Evolutionary conservation across 805 yeast genomes (phyloP).

Genomic region (Metschnikowia reukaufii): DNA sequence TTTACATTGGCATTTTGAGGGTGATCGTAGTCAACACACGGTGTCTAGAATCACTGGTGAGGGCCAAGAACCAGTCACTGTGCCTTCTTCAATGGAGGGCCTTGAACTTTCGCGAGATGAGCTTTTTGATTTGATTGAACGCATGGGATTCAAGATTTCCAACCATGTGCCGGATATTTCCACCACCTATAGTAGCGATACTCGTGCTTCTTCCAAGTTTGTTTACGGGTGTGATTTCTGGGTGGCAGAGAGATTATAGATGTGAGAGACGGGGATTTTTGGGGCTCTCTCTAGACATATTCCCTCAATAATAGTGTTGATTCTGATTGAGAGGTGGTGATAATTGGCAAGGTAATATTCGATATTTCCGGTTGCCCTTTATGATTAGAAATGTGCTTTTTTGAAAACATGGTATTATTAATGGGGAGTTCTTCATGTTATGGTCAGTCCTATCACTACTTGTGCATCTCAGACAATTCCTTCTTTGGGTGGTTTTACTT

Average conservation of each 20-base stretch:
- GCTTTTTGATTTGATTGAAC: conserved; percentile 43
- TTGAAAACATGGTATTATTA: no score
- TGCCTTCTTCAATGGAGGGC: conserved; percentile 47
- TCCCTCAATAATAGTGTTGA: no score
- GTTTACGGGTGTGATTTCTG: conserved; percentile 65
- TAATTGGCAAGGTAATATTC: no score
- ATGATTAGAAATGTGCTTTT: no score
- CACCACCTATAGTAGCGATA: conserved; percentile 56
- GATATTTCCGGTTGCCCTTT: no score
- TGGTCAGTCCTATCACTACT: no score
- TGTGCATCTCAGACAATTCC: no score
- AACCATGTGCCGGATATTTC: conserved; percentile 45
- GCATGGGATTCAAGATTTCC: conserved; percentile 52
- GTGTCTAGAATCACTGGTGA: conserved; percentile 9
- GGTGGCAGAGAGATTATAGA: conserved; percentile 38
- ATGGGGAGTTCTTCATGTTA: no score
- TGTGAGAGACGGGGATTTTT: background rate
- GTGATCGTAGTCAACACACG: conserved; percentile 34
- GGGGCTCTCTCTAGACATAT: no score
- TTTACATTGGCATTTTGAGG: conserved; percentile 68
- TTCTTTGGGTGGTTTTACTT: no score
- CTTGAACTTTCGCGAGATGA: conserved; percentile 62
- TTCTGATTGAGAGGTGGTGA: no score
- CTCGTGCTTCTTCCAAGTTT: conserved; percentile 51
- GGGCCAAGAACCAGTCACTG: conserved; percentile 24